These are phyloP conservation scores for Trichophyton schoenleinii DNA, from an alignment of 2,329 filamentous ascomycete species.

Conservation along the genomic window DNA sequence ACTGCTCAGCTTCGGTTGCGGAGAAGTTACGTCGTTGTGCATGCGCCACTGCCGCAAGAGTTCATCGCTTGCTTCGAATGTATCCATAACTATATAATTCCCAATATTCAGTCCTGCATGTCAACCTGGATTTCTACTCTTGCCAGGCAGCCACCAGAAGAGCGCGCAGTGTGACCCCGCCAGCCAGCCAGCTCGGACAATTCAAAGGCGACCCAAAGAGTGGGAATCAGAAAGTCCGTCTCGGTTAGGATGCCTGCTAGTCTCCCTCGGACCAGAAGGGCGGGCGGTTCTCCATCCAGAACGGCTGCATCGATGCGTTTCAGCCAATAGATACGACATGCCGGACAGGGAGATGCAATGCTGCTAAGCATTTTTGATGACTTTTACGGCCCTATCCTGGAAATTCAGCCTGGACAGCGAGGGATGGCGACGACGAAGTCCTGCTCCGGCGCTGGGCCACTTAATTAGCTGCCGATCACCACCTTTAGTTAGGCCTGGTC, in stretches of 20 bases:
- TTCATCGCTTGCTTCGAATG: no score
- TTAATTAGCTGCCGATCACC: no score
- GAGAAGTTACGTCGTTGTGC: background rate
- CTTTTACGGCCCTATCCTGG: background rate
- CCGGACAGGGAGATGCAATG: background rate
- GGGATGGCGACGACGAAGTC: background rate
- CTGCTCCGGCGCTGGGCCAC: no score
- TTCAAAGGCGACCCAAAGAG: no score
- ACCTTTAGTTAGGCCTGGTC: no score
- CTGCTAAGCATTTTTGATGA: background rate
- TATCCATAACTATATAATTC: no score
- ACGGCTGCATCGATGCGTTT: background rate
- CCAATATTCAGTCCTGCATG: no score
- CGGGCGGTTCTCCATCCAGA: background rate
- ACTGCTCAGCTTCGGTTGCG: background rate
- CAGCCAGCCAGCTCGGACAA: no score
- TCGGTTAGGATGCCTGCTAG: background rate
- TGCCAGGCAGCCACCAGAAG: no score
- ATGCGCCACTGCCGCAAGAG: no score
- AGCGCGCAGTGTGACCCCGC: no score
- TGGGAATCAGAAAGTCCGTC: background rate
- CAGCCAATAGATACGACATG: slow-evolving; percentile 2
- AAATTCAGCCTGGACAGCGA: background rate
- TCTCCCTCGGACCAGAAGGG: background rate
- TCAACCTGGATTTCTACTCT: no score